A percentile compares a stretch with the other conserved stretches of the same genome.
phyloP scores from a whole-genome alignment of 2,329 filamentous ascomycete species.

The Mycosphaerella arachidis region DNA sequence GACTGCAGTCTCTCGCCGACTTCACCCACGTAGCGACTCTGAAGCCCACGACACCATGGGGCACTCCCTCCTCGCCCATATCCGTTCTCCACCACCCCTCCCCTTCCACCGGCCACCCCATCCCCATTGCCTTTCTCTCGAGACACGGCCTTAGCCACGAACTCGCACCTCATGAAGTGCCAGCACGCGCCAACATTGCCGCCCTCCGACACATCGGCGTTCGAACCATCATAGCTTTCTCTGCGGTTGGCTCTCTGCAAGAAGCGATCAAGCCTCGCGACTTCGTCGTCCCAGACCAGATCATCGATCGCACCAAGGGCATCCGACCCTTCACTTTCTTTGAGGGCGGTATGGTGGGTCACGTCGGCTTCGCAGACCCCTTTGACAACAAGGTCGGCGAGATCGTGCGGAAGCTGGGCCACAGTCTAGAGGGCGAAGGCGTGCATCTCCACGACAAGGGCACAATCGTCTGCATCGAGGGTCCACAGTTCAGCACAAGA shows the following conservation, averaged over 20 bases:
- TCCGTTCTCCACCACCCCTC: constrained; percentile 83
- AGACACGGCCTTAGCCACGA: constrained; percentile 88
- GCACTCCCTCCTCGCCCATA: constrained; percentile 70
- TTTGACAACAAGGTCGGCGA: constrained; percentile 76
- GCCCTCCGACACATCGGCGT: constrained; percentile 89
- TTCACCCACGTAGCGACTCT: constrained; percentile 80
- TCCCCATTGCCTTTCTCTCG: constrained; percentile 81
- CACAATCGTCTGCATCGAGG: constrained; percentile 92
- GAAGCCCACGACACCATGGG: constrained; percentile 81
- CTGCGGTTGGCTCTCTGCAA: constrained; percentile 84
- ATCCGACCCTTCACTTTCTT: constrained; percentile 95
- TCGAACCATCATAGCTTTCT: constrained; percentile 87
- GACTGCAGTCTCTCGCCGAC: constrained; percentile 78
- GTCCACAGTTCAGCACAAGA: constrained; percentile 95
- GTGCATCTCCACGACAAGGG: constrained; percentile 80
- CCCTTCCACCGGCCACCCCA: constrained; percentile 57
- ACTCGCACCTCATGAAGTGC: constrained; percentile 90
- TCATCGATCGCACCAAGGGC: constrained; percentile 96
- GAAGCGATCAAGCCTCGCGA: constrained; percentile 93
- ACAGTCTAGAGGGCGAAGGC: constrained; percentile 73
- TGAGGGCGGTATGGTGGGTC: constrained; percentile 82
- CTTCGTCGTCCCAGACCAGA: constrained; percentile 93
- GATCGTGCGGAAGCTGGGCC: constrained; percentile 73
- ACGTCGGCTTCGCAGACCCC: constrained; percentile 92
- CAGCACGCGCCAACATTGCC: constrained; percentile 92